phyloP scores from a whole-genome alignment of 495 filamentous ascomycete genomes.

The Penicillium fimorum region DNA sequence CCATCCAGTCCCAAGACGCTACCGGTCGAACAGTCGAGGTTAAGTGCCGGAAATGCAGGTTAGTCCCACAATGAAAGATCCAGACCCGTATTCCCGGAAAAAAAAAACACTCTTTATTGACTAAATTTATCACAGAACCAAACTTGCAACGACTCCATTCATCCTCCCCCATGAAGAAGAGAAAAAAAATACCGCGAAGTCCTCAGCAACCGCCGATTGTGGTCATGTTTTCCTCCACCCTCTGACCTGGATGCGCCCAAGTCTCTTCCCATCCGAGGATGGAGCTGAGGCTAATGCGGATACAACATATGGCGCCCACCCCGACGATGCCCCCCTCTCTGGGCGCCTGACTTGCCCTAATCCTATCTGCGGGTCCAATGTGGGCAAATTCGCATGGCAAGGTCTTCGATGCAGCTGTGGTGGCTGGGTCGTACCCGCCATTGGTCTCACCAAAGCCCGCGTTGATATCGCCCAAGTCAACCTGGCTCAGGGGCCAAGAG shows the following conservation, averaged over 20 bases:
- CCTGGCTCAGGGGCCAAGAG: conserved; percentile 17
- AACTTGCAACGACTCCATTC: conserved; percentile 62
- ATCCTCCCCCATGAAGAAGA: conserved; percentile 52
- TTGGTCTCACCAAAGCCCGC: conserved; percentile 75
- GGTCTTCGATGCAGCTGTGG: conserved; percentile 91
- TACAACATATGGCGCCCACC: conserved; percentile 19
- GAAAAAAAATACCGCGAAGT: conserved; percentile 23
- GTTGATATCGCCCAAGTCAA: conserved; percentile 60
- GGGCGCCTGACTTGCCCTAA: conserved; percentile 83
- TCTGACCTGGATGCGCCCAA: conserved; percentile 87
- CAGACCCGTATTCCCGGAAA: not conserved
- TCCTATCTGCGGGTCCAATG: conserved; percentile 67
- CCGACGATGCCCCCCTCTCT: conserved; percentile 64
- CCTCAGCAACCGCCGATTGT: conserved; percentile 46
- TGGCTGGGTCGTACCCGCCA: conserved; percentile 87
- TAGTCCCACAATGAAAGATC: conserved; percentile 22
- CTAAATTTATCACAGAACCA: conserved; percentile 42
- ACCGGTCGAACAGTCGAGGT: conserved; percentile 44
- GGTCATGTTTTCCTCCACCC: conserved; percentile 88
- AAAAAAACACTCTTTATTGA: not conserved
- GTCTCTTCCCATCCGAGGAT: conserved; percentile 49
- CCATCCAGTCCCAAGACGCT: conserved; percentile 15
- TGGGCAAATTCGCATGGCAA: conserved; percentile 94
- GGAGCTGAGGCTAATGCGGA: conserved; percentile 11
- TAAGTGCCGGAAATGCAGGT: conserved; percentile 65